Conservation (phyloP, 306 rosid genomes). For the Albizia julibrissin region DNA sequence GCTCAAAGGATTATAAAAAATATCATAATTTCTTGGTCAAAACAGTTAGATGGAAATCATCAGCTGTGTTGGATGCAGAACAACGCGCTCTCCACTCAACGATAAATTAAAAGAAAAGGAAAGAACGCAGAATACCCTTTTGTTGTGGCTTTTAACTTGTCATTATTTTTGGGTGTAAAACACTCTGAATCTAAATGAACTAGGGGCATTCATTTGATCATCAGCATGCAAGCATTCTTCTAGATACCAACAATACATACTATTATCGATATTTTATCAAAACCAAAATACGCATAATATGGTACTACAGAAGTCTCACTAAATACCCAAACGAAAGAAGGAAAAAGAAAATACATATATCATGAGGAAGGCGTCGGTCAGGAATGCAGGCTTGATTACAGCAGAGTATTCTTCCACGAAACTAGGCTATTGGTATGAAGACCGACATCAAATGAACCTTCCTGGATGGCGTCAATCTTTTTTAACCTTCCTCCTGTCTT, state of each 20-base stretch:
- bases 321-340: not conserved
- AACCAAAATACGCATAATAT: not conserved
- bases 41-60: not conserved
- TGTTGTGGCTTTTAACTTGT: not conserved
- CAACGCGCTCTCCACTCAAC: not conserved
- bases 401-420: conserved; percentile 14
- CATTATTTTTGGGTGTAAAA: not conserved
- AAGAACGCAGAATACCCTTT: not conserved
- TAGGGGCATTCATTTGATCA: not conserved
- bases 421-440: conserved; percentile 23
- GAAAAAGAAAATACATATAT: not conserved
- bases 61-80: not conserved
- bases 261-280: not conserved
- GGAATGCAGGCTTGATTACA: not conserved
- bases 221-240: not conserved
- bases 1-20: too few relatives aligned
- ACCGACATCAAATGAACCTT: conserved; percentile 7
- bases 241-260: not conserved
- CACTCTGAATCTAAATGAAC: not conserved
- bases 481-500: not conserved
- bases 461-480: not conserved
- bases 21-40: not conserved
- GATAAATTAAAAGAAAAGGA: not conserved
- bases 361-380: not conserved
- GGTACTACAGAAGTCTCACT: not conserved